Base-by-base conservation (phyloP, 768 basidiomycete species). In the Mrakia hoshinonis region DNA sequence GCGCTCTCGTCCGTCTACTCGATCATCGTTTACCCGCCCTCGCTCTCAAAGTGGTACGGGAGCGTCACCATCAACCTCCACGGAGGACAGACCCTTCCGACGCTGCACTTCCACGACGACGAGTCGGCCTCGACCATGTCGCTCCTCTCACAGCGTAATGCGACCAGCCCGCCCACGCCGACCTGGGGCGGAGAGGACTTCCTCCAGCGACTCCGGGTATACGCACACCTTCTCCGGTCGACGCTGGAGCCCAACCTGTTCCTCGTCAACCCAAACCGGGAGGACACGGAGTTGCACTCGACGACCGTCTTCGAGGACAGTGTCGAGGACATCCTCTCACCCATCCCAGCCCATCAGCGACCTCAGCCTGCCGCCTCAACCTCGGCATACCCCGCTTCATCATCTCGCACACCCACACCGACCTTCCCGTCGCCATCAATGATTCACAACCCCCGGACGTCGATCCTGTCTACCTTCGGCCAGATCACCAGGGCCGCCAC, bases 21-120 rank as follows among this genome's bases (percentile, higher is more conserved):
- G 12, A 84, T 96, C 68, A 83, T 93, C 69, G 89, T 92, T 1
- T 86, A 89, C 76, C 87, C 90, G 0, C 93, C 92, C 7, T 63
- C 60, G 10, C 46, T 69, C 22, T 47, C 46, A 22, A 73, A 73
- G 61, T 68, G 66, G 67, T 62, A 69, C 43, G 72, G 72, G 10
- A 51, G 46, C 1, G 39, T 73, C 11, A 73, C 72, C 1, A 65
- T 73, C 34, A 73, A 73, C 26, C 51, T 73, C 22, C 38, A 51
- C 6, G 72, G 72, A 24, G 72, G 72, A 3, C 66, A 68, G 60
- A 73, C 72, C 9, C 72, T 67, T 3, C 72, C 72, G 12, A 73
- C 72, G 2, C 84, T 99, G 2, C 87, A 93, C 79, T 98, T 98
- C 79, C 96, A 98, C 79, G 96, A 98, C 77, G 94, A 98, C 75